phyloP scores from a whole-genome alignment of 768 basidiomycete species.

The Dendrothele bispora region DNA sequence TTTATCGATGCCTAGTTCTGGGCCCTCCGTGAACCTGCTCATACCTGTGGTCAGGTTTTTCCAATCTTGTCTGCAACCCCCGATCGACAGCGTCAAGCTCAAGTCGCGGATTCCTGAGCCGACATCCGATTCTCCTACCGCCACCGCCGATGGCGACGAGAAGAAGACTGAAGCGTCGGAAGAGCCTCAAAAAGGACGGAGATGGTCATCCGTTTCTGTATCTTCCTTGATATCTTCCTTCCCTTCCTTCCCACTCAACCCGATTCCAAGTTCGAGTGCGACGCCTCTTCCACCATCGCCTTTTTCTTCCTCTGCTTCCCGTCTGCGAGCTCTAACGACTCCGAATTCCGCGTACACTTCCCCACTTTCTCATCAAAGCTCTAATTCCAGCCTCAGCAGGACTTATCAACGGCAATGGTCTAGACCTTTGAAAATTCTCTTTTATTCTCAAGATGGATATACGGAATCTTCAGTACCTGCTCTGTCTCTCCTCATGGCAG shows the following conservation, averaged over 20 bases:
- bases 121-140: not conserved
- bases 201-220: conserved; percentile 49
- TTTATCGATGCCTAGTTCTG: conserved; percentile 69
- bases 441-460: conserved; percentile 89
- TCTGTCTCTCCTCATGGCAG: conserved; percentile 81
- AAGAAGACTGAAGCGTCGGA: too few relatives aligned
- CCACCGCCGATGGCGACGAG: too few relatives aligned
- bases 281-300: conserved; percentile 15
- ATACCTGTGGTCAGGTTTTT: conserved; percentile 67
- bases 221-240: conserved; percentile 38
- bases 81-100: not conserved
- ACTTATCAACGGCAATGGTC: conserved; percentile 5
- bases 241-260: conserved; percentile 29
- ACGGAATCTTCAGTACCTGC: conserved; percentile 91
- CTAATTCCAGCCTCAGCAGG: conserved; percentile 16
- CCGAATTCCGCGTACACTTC: conserved; percentile 14
- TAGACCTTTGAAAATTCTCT: conserved; percentile 68
- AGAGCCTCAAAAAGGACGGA: conserved; percentile 17
- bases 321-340: conserved; percentile 18
- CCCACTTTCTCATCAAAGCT: conserved; percentile 38
- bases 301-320: conserved; percentile 10
- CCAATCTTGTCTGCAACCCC: conserved; percentile 60
- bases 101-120: not conserved
- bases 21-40: conserved; percentile 51
- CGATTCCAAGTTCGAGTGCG: conserved; percentile 17